Conservation (phyloP, 331 rosid species). For the Stylosanthes scabra region DNA sequence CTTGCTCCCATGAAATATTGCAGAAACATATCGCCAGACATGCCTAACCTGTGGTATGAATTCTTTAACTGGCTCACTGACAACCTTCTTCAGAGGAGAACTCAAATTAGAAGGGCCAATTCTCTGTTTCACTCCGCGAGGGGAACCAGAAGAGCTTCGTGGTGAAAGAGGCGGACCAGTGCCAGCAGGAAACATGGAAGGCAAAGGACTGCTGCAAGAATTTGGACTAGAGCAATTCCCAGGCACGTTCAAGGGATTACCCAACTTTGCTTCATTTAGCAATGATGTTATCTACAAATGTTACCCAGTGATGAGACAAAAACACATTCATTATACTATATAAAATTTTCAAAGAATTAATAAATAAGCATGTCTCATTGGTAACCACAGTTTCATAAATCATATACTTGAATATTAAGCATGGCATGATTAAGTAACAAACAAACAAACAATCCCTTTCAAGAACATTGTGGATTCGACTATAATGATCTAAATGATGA, state of each 20-base stretch:
- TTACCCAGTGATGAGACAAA: conserved; percentile 27
- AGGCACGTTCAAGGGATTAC: conserved; percentile 87
- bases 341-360: conserved; percentile 3
- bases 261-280: conserved; percentile 89
- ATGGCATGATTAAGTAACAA: no score
- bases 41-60: conserved; percentile 94
- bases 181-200: conserved; percentile 99
- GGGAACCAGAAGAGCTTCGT: conserved; percentile 94
- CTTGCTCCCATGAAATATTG: conserved; percentile 22
- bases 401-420: not conserved
- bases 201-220: conserved; percentile 81
- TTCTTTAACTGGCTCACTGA: conserved; percentile 95
- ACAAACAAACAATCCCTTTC: not conserved
- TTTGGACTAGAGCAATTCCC: conserved; percentile 96
- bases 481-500: not conserved
- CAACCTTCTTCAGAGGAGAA: conserved; percentile 95
- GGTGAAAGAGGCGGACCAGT: conserved; percentile 99
- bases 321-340: not conserved
- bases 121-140: conserved; percentile 92
- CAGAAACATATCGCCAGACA: conserved; percentile 9
- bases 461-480: conserved; percentile 30
- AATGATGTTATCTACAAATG: conserved; percentile 72
- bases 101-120: conserved; percentile 89
- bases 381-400: conserved; percentile 26
- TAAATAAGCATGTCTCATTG: not conserved